Percentiles rank a stretch among this genome's conserved stretches.
These are phyloP conservation scores for Mortierella sp. DNA, from an alignment of 371 early-diverging fungal genomes.

Conservation along the genomic window DNA sequence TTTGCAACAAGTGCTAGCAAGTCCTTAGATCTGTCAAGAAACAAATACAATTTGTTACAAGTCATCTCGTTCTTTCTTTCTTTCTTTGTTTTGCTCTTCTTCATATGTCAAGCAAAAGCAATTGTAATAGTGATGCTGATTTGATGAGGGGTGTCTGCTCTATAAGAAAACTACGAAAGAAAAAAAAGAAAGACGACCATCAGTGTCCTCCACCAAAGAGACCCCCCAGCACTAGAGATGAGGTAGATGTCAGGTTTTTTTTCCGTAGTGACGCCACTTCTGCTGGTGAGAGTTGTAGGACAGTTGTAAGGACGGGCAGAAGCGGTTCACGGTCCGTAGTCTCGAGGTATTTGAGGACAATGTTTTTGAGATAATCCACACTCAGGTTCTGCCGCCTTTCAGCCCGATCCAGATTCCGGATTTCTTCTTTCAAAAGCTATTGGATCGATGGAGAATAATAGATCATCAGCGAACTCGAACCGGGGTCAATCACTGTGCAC, in stretches of 20 bases:
- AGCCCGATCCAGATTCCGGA: slow-evolving; percentile 67
- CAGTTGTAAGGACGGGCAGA: slow-evolving; percentile 47
- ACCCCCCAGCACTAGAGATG: slow-evolving; percentile 42
- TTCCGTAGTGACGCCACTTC: slow-evolving; percentile 46
- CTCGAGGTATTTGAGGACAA: slow-evolving; percentile 68
- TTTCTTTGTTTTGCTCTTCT: no score
- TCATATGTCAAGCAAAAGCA: no score
- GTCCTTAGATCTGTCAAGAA: no score
- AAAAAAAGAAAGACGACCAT: neutral
- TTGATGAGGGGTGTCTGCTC: no score
- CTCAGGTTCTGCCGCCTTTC: slow-evolving; percentile 73
- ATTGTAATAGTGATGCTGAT: no score
- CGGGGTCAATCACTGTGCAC: neutral
- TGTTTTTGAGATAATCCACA: slow-evolving; percentile 74
- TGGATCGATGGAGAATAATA: neutral
- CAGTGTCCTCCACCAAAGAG: slow-evolving; percentile 36
- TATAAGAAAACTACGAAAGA: no score
- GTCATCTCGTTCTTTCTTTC: no score
- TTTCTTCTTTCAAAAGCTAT: slow-evolving; percentile 58
- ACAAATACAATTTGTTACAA: no score
- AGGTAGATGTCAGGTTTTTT: slow-evolving; percentile 28
- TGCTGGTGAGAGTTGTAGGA: slow-evolving; percentile 49
- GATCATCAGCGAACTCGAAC: neutral
- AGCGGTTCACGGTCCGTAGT: slow-evolving; percentile 64
- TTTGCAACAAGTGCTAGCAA: neutral